Evolutionary conservation across 495 filamentous ascomycete species (phyloP).

Genomic region (Talaromyces ruber): DNA sequence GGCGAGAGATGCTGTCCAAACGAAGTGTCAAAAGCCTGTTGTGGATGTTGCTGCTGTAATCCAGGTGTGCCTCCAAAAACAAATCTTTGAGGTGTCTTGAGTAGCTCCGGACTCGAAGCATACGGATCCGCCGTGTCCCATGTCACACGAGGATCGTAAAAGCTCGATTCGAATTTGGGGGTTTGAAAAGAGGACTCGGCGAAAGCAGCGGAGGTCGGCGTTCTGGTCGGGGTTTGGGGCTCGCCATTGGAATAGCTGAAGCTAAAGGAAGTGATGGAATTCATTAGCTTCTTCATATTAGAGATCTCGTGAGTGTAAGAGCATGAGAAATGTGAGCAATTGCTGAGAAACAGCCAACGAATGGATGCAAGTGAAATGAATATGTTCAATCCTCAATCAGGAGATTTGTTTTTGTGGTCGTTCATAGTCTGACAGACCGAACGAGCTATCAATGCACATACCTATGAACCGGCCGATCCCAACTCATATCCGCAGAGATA

Average conservation of each 20-base stretch:
- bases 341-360: neutral
- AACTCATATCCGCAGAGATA: slow-evolving; percentile 58
- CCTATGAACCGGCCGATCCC: slow-evolving; percentile 66
- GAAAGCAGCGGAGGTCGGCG: slow-evolving; percentile 56
- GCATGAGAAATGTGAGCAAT: neutral
- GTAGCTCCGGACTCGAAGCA: slow-evolving; percentile 44
- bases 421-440: neutral
- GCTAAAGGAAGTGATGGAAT: slow-evolving; percentile 39
- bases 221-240: slow-evolving; percentile 69
- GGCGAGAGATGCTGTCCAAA: slow-evolving; percentile 49
- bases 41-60: slow-evolving; percentile 43
- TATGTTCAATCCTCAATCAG: neutral
- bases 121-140: slow-evolving; percentile 46
- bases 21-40: slow-evolving; percentile 46
- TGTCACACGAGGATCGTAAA: slow-evolving; percentile 42
- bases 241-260: slow-evolving; percentile 72
- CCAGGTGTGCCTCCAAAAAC: slow-evolving; percentile 21
- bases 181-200: slow-evolving; percentile 58
- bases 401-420: neutral
- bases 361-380: neutral
- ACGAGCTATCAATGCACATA: slow-evolving; percentile 30
- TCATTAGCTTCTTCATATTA: slow-evolving; percentile 26
- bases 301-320: neutral
- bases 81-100: slow-evolving; percentile 41
- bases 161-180: slow-evolving; percentile 50